Base-by-base conservation (phyloP, 2,329 filamentous ascomycete genomes). In the Xylaria digitata region DNA sequence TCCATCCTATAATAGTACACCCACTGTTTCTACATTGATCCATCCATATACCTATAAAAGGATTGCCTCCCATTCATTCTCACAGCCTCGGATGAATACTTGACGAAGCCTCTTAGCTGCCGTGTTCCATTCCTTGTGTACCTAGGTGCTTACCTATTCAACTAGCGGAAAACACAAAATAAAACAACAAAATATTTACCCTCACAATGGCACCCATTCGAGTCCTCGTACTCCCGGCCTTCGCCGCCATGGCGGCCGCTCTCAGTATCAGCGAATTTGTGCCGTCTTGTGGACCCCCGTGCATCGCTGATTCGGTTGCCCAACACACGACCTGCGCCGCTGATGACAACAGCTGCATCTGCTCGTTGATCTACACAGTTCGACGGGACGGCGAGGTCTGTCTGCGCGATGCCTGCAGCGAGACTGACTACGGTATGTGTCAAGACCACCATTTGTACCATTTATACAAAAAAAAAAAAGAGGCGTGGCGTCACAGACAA, bases 381-480 rank as follows among this genome's bases (percentile, higher is more conserved):
- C 73, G 74, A 61, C 66, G 73, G 2, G 74, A 76, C 64, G 74
- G 74, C 34, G 73, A 75, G 70, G 69, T 71, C 42, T 76, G 75
- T 63, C 66, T 76, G 59, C 72, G 74, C 23, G 60, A 70, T 26
- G 71, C 67, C 13, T 76, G 75, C 67, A 72, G 69, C 58, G 57
- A 49, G n/a, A 21, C 62, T 42, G 75, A 75, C 61, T 76, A 76
- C 50, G 75, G 75, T 76, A 73, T 53, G 74, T 70, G 30, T 19
- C 7, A 34, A 2, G 7, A 17, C 30, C 19, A 54, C 8, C 7
- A 26, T 15, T 23, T 1, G 9, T 26, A 26, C 26, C 26, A 26
- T 26, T 26, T 26, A 26, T 26, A 26, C 26, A 26, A 26, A 26
- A 26, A 26, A 26, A 26, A 26, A 17, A n/a, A n/a, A 37, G 7